Evolutionary conservation across 257 asterid genomes (phyloP), one percentile per base, ranked within the genome.

Genomic region (Leptodermis oblonga): DNA sequence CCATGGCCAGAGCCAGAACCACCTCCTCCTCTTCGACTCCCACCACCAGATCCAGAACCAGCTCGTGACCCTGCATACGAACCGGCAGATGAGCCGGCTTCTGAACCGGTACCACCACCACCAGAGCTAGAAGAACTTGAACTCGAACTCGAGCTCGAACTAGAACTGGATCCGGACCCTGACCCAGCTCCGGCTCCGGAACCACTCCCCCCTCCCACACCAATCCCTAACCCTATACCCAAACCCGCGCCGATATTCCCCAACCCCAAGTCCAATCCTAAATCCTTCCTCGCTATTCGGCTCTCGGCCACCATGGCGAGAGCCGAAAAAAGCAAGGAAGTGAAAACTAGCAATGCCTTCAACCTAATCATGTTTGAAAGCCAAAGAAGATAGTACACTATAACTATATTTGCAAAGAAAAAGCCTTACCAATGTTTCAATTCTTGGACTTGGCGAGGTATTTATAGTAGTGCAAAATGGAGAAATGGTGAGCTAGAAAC

Each of bases 21-120:
- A 7, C 70, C 60, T 8, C 73, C 82, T 0, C 85, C 76, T 3
- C 81, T 80, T 0, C 85, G 76, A 0, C 81, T 48, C 0, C 61
- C 13, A 18, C 80, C 86, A 13, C 85, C 76, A 1, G 5, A 76
- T 74, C 64, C 65, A 13, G 65, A 59, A 25, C 88, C 92, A 13
- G 88, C 89, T 31, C 87, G 80, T 13, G 96, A 87, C 30, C 90
- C 90, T 0, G 89, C 93, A 4, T 45, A 79, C 7, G 96, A 88
- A 2, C 93, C 91, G 0, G 96, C 92, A 0, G 82, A 84, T 0
- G 96, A 90, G 20, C 90, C 90, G 0, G 92, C 92, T 62, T 80
- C 92, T 0, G 90, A 80, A 18, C 93, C 88, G 0, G 80, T 82
- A 63, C 80, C 59, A 52, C 59, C 88, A 26, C 84, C 79, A 25